Percentiles rank a stretch among this genome's conserved stretches.
These are phyloP conservation scores for Cyberlindnera maclurae DNA, from an alignment of 805 yeast species.

Conservation along the genomic window DNA sequence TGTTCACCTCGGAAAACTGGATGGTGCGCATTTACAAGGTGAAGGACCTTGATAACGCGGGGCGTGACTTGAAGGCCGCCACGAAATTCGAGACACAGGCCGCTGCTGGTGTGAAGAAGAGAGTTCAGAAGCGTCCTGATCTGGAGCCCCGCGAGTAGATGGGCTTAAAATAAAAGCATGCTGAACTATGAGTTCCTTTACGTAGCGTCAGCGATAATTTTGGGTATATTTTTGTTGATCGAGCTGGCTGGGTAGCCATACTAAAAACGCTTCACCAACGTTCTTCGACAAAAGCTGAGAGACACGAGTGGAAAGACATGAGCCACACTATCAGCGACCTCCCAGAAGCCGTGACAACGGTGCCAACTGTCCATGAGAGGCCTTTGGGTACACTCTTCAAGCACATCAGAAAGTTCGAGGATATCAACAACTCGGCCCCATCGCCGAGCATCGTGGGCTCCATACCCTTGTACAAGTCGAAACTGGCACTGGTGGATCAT, in stretches of 20 bases:
- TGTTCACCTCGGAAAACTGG: constrained; percentile 94
- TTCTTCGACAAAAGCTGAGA: too few species aligned
- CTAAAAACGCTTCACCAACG: too few species aligned
- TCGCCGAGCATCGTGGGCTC: constrained; percentile 16
- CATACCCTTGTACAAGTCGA: constrained; percentile 13
- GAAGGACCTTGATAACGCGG: constrained; percentile 80
- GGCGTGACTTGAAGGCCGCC: constrained; percentile 64
- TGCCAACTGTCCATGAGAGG: constrained; percentile 1
- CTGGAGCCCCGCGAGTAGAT: constrained; percentile 34
- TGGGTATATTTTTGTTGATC: too few species aligned
- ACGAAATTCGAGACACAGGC: constrained; percentile 41
- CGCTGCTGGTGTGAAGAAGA: constrained; percentile 30
- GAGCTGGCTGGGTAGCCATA: too few species aligned
- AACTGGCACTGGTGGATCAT: constrained; percentile 1
- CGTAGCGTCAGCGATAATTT: too few species aligned
- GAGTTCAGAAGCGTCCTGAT: constrained; percentile 43
- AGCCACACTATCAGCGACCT: background rate
- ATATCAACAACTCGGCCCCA: constrained; percentile 1
- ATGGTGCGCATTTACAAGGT: constrained; percentile 90
- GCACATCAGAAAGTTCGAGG: background rate
- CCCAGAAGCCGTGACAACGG: background rate
- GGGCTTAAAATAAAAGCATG: too few species aligned
- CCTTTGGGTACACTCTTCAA: background rate
- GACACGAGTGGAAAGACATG: too few species aligned
- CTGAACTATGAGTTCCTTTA: too few species aligned